These are phyloP conservation scores for Tolypocladium amazonense DNA, from an alignment of 2,329 filamentous ascomycete genomes.

Conservation along the genomic window DNA sequence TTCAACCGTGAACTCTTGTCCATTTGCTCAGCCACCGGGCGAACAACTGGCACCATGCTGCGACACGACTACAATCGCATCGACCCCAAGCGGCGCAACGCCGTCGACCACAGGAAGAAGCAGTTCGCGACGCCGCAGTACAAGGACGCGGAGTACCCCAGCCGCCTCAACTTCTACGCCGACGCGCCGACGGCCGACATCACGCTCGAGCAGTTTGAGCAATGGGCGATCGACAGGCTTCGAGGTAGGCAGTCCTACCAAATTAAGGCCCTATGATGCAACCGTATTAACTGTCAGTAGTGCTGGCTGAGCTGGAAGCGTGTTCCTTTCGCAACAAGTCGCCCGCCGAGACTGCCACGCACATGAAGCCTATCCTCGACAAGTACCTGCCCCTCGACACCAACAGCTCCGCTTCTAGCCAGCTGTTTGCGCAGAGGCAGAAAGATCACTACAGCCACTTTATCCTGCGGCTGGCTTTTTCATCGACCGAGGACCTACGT, in stretches of 20 bases:
- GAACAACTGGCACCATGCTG: constrained; percentile 28
- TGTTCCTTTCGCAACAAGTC: constrained; percentile 91
- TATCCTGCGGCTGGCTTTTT: constrained; percentile 87
- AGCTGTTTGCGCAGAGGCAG: constrained; percentile 63
- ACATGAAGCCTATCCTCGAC: constrained; percentile 78
- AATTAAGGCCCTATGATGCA: not conserved
- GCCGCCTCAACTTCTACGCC: constrained; percentile 87
- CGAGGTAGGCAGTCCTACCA: constrained; percentile 44
- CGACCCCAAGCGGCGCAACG: constrained; percentile 63
- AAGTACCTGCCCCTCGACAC: constrained; percentile 77
- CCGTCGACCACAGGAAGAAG: constrained; percentile 70
- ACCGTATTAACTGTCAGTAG: constrained; percentile 27
- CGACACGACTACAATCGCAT: constrained; percentile 41
- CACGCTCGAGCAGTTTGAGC: constrained; percentile 92
- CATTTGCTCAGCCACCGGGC: not conserved
- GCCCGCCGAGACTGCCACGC: constrained; percentile 66
- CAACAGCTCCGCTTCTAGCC: constrained; percentile 53
- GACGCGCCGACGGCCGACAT: constrained; percentile 86
- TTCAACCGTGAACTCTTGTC: not conserved
- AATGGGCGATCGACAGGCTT: constrained; percentile 92
- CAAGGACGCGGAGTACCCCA: constrained; percentile 68
- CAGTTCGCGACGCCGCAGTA: constrained; percentile 74
- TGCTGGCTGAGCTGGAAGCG: constrained; percentile 81
- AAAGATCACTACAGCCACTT: constrained; percentile 98
- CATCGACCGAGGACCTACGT: constrained; percentile 81